Percentiles rank a stretch among this genome's conserved stretches.
phyloP scores from a whole-genome alignment of 2,329 filamentous ascomycete species.

The Xylaria sp. region DNA sequence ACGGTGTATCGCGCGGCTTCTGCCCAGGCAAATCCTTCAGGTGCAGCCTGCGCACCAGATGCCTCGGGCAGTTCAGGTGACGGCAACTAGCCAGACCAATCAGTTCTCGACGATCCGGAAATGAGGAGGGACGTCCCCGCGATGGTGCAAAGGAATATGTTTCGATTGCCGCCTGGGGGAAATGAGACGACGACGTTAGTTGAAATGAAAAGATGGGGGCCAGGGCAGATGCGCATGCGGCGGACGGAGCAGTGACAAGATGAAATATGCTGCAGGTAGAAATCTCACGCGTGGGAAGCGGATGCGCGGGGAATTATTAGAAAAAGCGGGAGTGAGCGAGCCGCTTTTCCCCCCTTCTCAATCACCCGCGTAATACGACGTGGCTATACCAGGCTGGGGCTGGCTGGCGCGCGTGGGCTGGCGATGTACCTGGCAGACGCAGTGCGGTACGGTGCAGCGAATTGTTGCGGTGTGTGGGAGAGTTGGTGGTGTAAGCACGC shows the following conservation, averaged over 20 bases:
- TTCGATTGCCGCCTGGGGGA: slow-evolving; percentile 13
- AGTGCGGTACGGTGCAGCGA: slow-evolving; percentile 38
- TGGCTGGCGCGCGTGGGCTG: slow-evolving; percentile 35
- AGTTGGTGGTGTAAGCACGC: slow-evolving; percentile 48
- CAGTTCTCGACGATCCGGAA: slow-evolving; percentile 8
- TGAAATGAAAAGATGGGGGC: slow-evolving; percentile 38
- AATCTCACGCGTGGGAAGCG: slow-evolving; percentile 38
- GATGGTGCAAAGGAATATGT: slow-evolving; percentile 9
- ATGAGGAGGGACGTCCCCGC: slow-evolving; percentile 8
- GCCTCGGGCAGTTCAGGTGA: not conserved
- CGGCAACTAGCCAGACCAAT: slow-evolving; percentile 13
- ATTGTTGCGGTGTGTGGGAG: slow-evolving; percentile 42
- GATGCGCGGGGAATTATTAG: slow-evolving; percentile 45
- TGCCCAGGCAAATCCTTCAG: slow-evolving; percentile 8
- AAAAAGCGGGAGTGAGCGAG: slow-evolving; percentile 46
- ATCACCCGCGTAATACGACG: slow-evolving; percentile 49
- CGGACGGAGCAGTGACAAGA: slow-evolving; percentile 27
- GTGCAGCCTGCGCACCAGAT: slow-evolving; percentile 25
- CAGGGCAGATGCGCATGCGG: slow-evolving; percentile 31
- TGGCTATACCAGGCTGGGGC: slow-evolving; percentile 39
- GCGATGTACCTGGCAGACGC: slow-evolving; percentile 38
- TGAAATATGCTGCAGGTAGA: slow-evolving; percentile 31
- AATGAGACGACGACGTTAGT: slow-evolving; percentile 36
- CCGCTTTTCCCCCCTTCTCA: slow-evolving; percentile 43
- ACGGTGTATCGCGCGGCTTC: not conserved